A percentile compares a stretch with the other conserved stretches of the same genome.
Evolutionary conservation across 2,329 filamentous ascomycete genomes (phyloP).

Genomic region (Clonostachys rosea): DNA sequence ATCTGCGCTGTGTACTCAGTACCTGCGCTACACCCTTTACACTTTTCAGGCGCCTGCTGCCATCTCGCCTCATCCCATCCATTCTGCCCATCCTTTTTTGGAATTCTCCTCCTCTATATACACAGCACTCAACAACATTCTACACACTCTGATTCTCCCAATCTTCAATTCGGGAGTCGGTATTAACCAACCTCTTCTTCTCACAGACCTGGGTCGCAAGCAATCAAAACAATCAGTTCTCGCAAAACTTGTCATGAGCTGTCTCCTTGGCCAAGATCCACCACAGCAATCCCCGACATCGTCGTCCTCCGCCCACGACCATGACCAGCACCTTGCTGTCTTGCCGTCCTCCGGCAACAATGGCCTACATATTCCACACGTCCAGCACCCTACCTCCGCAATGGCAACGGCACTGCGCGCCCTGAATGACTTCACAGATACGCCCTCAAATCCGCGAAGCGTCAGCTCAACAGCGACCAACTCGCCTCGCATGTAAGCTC

Average conservation of each 20-base stretch:
- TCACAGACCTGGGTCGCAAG: slow-evolving; percentile 13
- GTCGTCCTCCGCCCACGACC: slow-evolving; percentile 17
- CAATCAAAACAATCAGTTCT: slow-evolving; percentile 34
- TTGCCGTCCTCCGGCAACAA: slow-evolving; percentile 16
- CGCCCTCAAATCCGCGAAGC: slow-evolving; percentile 52
- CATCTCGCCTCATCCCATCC: too few species aligned
- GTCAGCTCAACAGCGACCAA: slow-evolving; percentile 53
- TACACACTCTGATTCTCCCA: too few species aligned
- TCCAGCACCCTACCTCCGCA: slow-evolving; percentile 15
- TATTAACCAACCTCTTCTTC: neutral
- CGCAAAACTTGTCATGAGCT: slow-evolving; percentile 41
- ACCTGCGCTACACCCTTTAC: too few species aligned
- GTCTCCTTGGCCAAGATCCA: slow-evolving; percentile 21
- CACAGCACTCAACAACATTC: too few species aligned
- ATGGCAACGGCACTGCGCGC: slow-evolving; percentile 34
- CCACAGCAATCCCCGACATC: slow-evolving; percentile 19
- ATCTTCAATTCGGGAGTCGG: neutral
- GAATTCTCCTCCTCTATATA: too few species aligned
- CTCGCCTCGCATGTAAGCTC: slow-evolving; percentile 53
- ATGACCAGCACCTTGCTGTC: slow-evolving; percentile 25
- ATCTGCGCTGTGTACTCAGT: too few species aligned
- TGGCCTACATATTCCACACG: neutral
- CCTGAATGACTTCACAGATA: slow-evolving; percentile 41
- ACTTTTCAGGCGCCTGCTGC: too few species aligned
- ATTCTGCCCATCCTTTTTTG: too few species aligned